Conservation (phyloP, 139 green algal genomes). For the Auxenochlorella pyrenoidosa region DNA sequence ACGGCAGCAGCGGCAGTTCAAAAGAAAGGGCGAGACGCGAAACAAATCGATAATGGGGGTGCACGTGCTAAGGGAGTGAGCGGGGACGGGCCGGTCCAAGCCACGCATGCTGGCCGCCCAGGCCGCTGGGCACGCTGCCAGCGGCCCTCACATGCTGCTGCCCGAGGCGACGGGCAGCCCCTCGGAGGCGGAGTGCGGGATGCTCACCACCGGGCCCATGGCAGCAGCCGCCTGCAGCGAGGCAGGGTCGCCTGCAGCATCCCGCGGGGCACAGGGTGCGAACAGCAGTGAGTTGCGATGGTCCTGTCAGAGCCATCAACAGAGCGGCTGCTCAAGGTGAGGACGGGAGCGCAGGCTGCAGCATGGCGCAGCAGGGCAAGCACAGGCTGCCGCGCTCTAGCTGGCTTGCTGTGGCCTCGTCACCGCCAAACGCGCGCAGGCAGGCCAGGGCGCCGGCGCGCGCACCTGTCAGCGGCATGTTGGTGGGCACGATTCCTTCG, state of each 20-base stretch:
- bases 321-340: neutral
- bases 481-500: constrained; percentile 3
- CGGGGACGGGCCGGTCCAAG: neutral
- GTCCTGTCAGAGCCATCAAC: no score
- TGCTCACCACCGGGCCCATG: constrained; percentile 19
- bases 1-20: neutral
- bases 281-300: no score
- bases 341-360: neutral
- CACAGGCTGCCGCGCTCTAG: no score
- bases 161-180: constrained; percentile 2
- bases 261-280: neutral
- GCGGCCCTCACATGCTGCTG: constrained; percentile 12
- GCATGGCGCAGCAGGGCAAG: neutral
- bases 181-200: constrained; percentile 4
- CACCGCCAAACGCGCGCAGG: neutral
- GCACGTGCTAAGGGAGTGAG: no score
- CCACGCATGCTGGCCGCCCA: no score
- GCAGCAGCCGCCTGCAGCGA: constrained; percentile 17
- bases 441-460: no score
- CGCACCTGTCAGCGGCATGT: constrained; percentile 31
- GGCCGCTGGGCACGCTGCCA: neutral
- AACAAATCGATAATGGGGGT: neutral
- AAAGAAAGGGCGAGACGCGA: neutral
- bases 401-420: neutral
- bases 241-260: constrained; percentile 8